A percentile compares a stretch with the other conserved stretches of the same genome.
Conservation (phyloP, 2,329 filamentous ascomycete species). For the Ophiostoma montium region DNA sequence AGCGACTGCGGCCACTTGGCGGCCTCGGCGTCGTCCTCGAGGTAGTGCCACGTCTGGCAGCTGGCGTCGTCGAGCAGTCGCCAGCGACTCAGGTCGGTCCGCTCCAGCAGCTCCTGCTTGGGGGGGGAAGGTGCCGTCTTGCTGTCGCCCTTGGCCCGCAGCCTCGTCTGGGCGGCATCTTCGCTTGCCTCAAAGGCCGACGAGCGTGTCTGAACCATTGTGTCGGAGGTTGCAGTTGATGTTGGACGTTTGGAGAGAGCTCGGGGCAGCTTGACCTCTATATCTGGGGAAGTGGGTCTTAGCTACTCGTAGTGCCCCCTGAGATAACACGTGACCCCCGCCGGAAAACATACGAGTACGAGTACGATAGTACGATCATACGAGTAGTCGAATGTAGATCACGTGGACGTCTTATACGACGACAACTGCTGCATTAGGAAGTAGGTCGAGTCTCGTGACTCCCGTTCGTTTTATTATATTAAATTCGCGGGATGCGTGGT, state of each 20-base stretch:
- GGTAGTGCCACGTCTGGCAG: slow-evolving; percentile 87
- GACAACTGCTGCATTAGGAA: background rate
- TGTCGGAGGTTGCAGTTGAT: background rate
- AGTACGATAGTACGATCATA: background rate
- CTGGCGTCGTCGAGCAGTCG: slow-evolving; percentile 70
- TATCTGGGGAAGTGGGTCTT: background rate
- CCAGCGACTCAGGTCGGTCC: slow-evolving; percentile 75
- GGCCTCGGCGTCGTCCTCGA: slow-evolving; percentile 56
- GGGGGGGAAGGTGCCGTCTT: background rate
- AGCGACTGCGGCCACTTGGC: slow-evolving; percentile 71
- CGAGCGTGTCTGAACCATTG: slow-evolving; percentile 13
- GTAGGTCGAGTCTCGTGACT: too few species aligned
- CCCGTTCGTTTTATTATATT: too few species aligned
- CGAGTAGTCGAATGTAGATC: background rate
- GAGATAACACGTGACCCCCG: background rate
- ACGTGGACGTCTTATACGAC: background rate
- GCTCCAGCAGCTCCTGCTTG: slow-evolving; percentile 19
- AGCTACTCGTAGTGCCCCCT: too few species aligned
- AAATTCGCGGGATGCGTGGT: too few species aligned
- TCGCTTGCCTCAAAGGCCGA: slow-evolving; percentile 17
- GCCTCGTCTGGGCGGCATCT: slow-evolving; percentile 2
- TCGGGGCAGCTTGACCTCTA: background rate
- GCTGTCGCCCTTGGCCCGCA: slow-evolving; percentile 10
- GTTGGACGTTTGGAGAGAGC: background rate
- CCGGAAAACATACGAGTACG: background rate